These are phyloP conservation scores for Colletotrichum sp. DNA, from an alignment of 2,329 filamentous ascomycete species.

Conservation along the genomic window DNA sequence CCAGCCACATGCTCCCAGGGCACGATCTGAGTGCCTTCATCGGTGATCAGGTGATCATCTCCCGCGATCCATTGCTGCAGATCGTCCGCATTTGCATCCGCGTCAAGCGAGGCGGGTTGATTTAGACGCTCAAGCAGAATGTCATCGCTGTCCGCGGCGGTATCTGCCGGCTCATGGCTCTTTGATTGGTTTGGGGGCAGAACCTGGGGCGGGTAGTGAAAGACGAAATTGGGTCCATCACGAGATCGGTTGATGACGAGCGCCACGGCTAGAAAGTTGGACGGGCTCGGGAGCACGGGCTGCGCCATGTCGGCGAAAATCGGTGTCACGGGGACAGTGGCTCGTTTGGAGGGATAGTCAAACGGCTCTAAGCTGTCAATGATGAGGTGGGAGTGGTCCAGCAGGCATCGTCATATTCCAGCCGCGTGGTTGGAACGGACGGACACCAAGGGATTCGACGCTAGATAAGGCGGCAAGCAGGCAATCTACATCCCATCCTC, in stretches of 20 bases:
- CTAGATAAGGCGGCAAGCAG: not conserved
- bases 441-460: not conserved
- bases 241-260: conserved; percentile 77
- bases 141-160: conserved; percentile 53
- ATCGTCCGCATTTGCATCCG: conserved; percentile 37
- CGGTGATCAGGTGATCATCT: conserved; percentile 60
- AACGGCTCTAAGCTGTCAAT: not conserved
- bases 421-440: not conserved
- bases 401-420: not conserved
- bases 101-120: conserved; percentile 36
- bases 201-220: conserved; percentile 80
- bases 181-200: conserved; percentile 40
- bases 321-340: not conserved
- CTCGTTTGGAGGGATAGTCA: not conserved
- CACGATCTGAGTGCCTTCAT: conserved; percentile 61
- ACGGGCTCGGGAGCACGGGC: conserved; percentile 52
- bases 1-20: conserved; percentile 78
- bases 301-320: conserved; percentile 44
- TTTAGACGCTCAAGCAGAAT: conserved; percentile 51
- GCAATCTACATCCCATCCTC: not conserved
- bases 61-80: conserved; percentile 48
- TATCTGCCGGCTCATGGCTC: conserved; percentile 36
- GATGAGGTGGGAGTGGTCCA: not conserved
- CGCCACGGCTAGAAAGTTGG: conserved; percentile 72
- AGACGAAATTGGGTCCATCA: conserved; percentile 82